Conservation (phyloP, 176 grass and related monocot species). For the Eragrostis curvula region DNA sequence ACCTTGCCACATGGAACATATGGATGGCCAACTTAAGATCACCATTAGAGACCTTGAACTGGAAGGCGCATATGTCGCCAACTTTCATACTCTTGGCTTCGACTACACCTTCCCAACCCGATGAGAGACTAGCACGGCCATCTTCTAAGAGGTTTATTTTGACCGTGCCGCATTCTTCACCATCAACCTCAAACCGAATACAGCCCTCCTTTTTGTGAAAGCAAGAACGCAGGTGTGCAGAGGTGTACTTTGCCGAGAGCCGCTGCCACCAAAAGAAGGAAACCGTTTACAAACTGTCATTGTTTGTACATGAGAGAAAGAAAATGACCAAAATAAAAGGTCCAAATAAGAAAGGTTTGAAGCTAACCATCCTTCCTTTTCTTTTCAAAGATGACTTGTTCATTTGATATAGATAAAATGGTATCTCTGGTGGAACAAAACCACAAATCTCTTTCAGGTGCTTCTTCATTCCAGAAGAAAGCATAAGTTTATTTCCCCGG, state of each 20-base stretch:
- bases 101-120: conserved; percentile 16
- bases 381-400: background rate
- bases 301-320: background rate
- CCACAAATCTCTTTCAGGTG: conserved; percentile 7
- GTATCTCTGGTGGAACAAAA: conserved; percentile 19
- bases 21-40: conserved; percentile 8
- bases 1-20: background rate
- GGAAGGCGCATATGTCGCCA: conserved; percentile 26
- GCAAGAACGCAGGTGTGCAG: background rate
- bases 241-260: conserved; percentile 15
- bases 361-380: conserved; percentile 22
- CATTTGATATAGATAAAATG: conserved; percentile 29
- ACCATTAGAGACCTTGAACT: conserved; percentile 20
- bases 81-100: conserved; percentile 17
- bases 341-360: background rate
- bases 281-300: background rate
- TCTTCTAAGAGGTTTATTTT: background rate
- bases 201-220: background rate
- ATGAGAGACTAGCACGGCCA: conserved; percentile 14
- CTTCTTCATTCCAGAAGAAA: conserved; percentile 33
- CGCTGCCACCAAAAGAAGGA: background rate
- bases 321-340: background rate
- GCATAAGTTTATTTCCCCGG: conserved; percentile 33
- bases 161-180: conserved; percentile 19
- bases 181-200: conserved; percentile 8